A percentile compares a stretch with the other conserved stretches of the same genome.
These are phyloP conservation scores for Theileria parva DNA, from an alignment of 169 alveolate genomes.

Conservation along the genomic window DNA sequence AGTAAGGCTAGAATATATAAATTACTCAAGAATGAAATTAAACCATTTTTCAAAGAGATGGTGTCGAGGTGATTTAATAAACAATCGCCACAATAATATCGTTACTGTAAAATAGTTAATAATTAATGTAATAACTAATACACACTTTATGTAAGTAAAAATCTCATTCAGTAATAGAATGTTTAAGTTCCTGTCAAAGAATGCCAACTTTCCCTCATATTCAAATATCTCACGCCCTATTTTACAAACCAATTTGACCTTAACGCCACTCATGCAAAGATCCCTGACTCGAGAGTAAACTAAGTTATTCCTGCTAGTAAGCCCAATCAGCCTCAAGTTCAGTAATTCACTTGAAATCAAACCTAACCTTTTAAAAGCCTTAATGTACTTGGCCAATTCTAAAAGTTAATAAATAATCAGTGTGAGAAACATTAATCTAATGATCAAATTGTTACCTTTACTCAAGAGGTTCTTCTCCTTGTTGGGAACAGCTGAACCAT, in stretches of 20 bases:
- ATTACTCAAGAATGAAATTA: conserved; percentile 11
- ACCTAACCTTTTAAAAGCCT: conserved; percentile 35
- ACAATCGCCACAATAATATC: conserved; percentile 23
- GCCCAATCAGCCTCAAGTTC: conserved; percentile 49
- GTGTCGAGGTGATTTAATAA: conserved; percentile 2
- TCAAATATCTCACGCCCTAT: neutral
- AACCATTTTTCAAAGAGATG: conserved; percentile 34
- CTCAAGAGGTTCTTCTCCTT: conserved; percentile 12
- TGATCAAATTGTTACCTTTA: neutral
- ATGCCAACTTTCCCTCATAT: conserved; percentile 24
- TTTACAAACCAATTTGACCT: neutral
- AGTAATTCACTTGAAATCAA: conserved; percentile 13
- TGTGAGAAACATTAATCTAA: neutral
- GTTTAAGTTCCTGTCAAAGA: conserved; percentile 56
- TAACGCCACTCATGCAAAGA: neutral
- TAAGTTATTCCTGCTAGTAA: conserved; percentile 9
- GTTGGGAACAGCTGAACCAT: neutral
- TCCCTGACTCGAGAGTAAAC: conserved; percentile 25
- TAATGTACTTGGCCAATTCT: conserved; percentile 25
- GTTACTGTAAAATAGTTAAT: conserved; percentile 9
- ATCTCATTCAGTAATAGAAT: conserved; percentile 23
- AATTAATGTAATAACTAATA: neutral
- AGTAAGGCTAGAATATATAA: conserved; percentile 26
- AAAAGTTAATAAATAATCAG: neutral
- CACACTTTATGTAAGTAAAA: conserved; percentile 49